A percentile compares a stretch with the other conserved stretches of the same genome.
Evolutionary conservation across 2,329 filamentous ascomycete genomes (phyloP).

Genomic region (Ascomycota sp.): DNA sequence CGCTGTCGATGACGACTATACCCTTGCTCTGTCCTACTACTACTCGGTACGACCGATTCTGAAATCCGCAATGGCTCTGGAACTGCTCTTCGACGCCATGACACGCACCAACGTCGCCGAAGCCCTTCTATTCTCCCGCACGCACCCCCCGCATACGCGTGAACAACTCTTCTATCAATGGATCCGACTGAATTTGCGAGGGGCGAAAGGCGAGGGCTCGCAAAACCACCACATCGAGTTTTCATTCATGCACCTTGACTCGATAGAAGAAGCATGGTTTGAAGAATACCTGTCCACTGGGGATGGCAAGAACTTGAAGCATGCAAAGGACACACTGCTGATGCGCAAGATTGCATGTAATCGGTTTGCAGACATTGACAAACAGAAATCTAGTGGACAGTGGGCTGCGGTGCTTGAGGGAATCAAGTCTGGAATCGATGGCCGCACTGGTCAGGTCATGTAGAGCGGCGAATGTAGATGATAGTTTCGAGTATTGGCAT

Average conservation of each 20-base stretch:
- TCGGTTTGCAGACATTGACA: slow-evolving; percentile 24
- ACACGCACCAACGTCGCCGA: slow-evolving; percentile 45
- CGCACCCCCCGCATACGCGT: slow-evolving; percentile 37
- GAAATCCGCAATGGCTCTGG: slow-evolving; percentile 36
- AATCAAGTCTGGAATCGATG: slow-evolving; percentile 22
- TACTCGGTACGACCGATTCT: slow-evolving; percentile 52
- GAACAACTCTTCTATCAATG: slow-evolving; percentile 44
- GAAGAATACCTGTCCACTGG: slow-evolving; percentile 43
- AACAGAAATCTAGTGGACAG: slow-evolving; percentile 19
- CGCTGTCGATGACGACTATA: slow-evolving; percentile 34
- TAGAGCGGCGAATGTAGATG: not conserved
- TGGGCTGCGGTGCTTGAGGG: slow-evolving; percentile 30
- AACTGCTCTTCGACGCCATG: slow-evolving; percentile 47
- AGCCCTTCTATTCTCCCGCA: slow-evolving; percentile 50
- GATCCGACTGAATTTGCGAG: slow-evolving; percentile 32
- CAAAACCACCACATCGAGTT: slow-evolving; percentile 43
- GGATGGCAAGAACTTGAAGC: slow-evolving; percentile 38
- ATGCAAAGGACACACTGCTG: slow-evolving; percentile 49
- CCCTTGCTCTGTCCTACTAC: slow-evolving; percentile 55
- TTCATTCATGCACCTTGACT: slow-evolving; percentile 47
- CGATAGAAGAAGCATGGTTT: slow-evolving; percentile 52
- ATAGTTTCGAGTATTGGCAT: not conserved
- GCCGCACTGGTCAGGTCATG: slow-evolving; percentile 8
- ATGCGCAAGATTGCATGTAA: slow-evolving; percentile 52
- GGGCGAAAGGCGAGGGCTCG: slow-evolving; percentile 13